Percentiles rank a stretch among this genome's conserved stretches.
phyloP scores from a whole-genome alignment of 768 basidiomycete genomes.

The Botryobasidium botryosum region DNA sequence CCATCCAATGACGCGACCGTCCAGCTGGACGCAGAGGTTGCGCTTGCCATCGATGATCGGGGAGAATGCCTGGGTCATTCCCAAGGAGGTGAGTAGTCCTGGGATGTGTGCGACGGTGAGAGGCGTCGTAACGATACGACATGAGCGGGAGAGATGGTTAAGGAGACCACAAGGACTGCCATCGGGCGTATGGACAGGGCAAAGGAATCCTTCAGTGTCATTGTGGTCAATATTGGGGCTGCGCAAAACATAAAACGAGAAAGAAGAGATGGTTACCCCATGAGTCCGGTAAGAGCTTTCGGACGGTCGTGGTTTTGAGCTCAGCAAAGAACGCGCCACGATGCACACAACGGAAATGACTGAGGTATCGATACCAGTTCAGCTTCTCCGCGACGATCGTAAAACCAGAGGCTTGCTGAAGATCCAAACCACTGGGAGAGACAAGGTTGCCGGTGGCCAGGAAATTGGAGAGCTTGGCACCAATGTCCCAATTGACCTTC shows the following conservation, averaged over 20 bases:
- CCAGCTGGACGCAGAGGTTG: slow-evolving; percentile 83
- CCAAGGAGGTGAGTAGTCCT: slow-evolving; percentile 61
- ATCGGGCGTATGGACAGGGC: slow-evolving; percentile 97
- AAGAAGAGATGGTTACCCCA: slow-evolving; percentile 51
- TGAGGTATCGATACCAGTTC: slow-evolving; percentile 96
- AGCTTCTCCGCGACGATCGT: slow-evolving; percentile 98
- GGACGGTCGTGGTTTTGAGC: slow-evolving; percentile 92
- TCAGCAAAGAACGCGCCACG: slow-evolving; percentile 99
- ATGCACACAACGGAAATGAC: slow-evolving; percentile 96
- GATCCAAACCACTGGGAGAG: slow-evolving; percentile 86
- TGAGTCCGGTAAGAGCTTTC: slow-evolving; percentile 90
- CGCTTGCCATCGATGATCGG: slow-evolving; percentile 57
- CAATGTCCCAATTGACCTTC: slow-evolving; percentile 83
- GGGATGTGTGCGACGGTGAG: slow-evolving; percentile 68
- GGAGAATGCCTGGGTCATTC: slow-evolving; percentile 86
- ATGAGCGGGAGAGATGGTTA: slow-evolving; percentile 88
- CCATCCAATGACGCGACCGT: slow-evolving; percentile 91
- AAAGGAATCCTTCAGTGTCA: slow-evolving; percentile 59
- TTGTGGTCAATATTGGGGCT: slow-evolving; percentile 6
- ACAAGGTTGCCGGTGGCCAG: slow-evolving; percentile 93
- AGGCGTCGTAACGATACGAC: slow-evolving; percentile 70
- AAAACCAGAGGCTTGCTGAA: slow-evolving; percentile 96
- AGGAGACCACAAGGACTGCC: slow-evolving; percentile 94
- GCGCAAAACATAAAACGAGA: slow-evolving; percentile 1
- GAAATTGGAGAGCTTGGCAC: slow-evolving; percentile 79